phyloP scores from a whole-genome alignment of 495 filamentous ascomycete genomes.

The Clohesyomyces aquaticus region DNA sequence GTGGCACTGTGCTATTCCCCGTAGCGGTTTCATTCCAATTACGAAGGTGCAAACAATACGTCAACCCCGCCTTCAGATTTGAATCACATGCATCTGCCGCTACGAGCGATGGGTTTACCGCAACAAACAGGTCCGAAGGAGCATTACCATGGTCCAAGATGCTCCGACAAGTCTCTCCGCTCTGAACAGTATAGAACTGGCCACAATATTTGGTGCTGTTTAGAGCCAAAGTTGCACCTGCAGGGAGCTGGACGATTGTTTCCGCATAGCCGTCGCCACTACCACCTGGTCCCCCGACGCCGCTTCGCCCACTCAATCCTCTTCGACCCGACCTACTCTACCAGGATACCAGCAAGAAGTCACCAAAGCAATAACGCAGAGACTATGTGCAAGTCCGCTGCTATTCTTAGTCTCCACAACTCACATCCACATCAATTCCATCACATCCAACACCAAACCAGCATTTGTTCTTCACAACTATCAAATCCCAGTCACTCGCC shows the following conservation, averaged over 20 bases:
- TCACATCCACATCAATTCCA: too few relatives aligned
- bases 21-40: slow-evolving; percentile 4
- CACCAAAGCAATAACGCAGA: too few relatives aligned
- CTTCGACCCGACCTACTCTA: too few relatives aligned
- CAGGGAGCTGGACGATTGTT: slow-evolving; percentile 3
- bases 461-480: too few relatives aligned
- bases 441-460: too few relatives aligned
- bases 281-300: slow-evolving; percentile 3
- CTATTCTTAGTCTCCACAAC: too few relatives aligned
- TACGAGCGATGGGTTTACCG: slow-evolving; percentile 2
- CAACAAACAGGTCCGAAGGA: slow-evolving; percentile 1
- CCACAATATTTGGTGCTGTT: slow-evolving; percentile 7
- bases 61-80: slow-evolving; percentile 8
- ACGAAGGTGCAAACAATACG: slow-evolving; percentile 10
- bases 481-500: too few relatives aligned
- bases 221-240: not conserved
- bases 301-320: too few relatives aligned
- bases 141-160: not conserved
- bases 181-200: slow-evolving; percentile 1
- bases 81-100: slow-evolving; percentile 3
- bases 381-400: too few relatives aligned
- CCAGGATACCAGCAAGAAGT: too few relatives aligned
- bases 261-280: slow-evolving; percentile 5
- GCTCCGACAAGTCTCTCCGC: not conserved
- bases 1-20: not conserved